Base-by-base conservation (phyloP, 257 asterid species). In the Pogostemon cablin region DNA sequence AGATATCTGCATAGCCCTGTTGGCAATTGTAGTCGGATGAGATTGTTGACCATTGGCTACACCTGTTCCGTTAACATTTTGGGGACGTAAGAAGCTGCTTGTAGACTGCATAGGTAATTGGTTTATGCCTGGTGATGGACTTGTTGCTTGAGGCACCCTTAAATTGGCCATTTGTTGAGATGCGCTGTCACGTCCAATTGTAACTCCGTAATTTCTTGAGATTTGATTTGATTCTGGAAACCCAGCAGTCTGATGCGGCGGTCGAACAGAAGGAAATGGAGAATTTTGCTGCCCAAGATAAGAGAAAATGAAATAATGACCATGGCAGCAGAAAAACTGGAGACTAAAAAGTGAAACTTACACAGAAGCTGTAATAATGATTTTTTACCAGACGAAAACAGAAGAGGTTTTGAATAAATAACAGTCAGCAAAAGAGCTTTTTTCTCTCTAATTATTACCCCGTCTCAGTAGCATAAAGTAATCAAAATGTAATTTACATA, bases 1-100 rank as follows among this genome's bases (percentile, higher is more conserved):
- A 4, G 84, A 52, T 67, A 76, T 71, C 57, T 80, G 87, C 12
- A 68, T 77, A 55, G 83, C 66, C 78, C 77, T 75, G 75, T 78
- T 88, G 53, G 82, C 81, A 32, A 83, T 67, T 4, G 79, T 60
- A 56, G 66, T 11, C 37, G 48, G 3, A 3, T 65, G 79, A 67
- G 85, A 54, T 38, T 84, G 88, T 66, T 77, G 91, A 75, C 67
- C 15, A 72, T 54, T 78, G 46, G 53, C 32, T 42, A 55, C 52
- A 6, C 81, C 73, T 39, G 67, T 42, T 47, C 78, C 32, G 50
- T 35, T 82, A 64, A 41, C 50, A n/a, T 48, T 32, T 63, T 68
- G 90, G 67, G 82, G 49, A 5, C 54, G 78, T 52, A 63, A 32
- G 57, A 62, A 41, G 71, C 63, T 72, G 46, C 79, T 75, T 37